These are phyloP conservation scores for Neurospora sp. DNA, from an alignment of 2,329 filamentous ascomycete genomes.

Conservation along the genomic window DNA sequence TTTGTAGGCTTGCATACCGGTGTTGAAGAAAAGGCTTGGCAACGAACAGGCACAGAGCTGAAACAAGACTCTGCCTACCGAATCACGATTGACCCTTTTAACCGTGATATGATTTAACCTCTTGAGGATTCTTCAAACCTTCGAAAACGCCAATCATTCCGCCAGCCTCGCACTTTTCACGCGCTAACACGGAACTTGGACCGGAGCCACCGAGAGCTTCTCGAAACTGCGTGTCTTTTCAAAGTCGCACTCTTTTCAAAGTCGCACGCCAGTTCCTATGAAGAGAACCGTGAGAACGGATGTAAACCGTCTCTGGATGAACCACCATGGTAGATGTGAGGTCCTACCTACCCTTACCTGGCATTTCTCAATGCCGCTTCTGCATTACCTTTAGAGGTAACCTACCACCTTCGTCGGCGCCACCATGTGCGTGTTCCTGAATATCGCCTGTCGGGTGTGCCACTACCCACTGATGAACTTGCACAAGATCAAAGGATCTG, in stretches of 20 bases:
- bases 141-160: slow-evolving; percentile 16
- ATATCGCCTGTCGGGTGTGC: slow-evolving; percentile 9
- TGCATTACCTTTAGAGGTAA: slow-evolving; percentile 12
- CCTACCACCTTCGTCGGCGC: slow-evolving; percentile 1
- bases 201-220: background rate
- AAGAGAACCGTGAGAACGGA: background rate
- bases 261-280: background rate
- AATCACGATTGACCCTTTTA: background rate
- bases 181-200: background rate
- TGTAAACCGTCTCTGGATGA: too few species aligned
- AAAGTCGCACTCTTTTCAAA: too few species aligned
- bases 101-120: slow-evolving; percentile 12
- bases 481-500: background rate
- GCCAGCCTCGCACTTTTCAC: background rate
- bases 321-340: background rate
- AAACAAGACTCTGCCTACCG: background rate
- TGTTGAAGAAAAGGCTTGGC: background rate
- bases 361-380: slow-evolving; percentile 12
- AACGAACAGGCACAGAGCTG: background rate
- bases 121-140: slow-evolving; percentile 18
- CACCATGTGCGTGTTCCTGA: slow-evolving; percentile 14
- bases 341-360: background rate
- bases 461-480: background rate
- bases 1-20: background rate
- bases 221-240: background rate